Conservation (phyloP, 371 early-diverging fungal genomes). For the Vairimorpha ceranae region DNA sequence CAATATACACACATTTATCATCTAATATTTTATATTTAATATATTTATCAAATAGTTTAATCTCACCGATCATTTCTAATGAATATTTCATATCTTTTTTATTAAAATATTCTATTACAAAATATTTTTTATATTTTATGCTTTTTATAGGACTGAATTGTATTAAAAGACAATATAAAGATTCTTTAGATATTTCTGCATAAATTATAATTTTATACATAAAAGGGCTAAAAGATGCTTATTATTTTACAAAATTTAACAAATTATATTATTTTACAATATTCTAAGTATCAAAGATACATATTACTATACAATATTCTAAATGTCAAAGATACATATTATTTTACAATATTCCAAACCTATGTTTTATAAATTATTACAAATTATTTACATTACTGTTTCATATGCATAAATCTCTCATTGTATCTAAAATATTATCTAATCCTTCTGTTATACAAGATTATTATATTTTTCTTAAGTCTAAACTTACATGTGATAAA, state of each 20-base stretch:
- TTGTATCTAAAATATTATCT: neutral
- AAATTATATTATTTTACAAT: neutral
- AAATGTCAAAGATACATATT: too few species aligned
- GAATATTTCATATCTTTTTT: neutral
- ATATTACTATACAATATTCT: neutral
- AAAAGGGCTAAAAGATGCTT: neutral
- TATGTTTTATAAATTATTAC: neutral
- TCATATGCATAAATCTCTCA: neutral
- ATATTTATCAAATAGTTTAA: neutral
- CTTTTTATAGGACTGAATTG: conserved; percentile 2
- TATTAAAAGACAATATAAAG: neutral
- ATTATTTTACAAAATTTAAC: neutral
- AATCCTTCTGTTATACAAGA: neutral
- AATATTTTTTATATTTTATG: neutral
- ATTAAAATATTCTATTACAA: neutral
- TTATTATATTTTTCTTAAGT: neutral
- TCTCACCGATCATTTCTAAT: neutral
- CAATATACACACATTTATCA: neutral
- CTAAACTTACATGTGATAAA: neutral
- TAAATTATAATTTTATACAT: neutral
- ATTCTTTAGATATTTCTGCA: neutral
- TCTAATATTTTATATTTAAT: conserved; percentile 2
- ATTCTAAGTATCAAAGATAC: neutral
- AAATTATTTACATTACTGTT: neutral
- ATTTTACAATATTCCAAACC: neutral